Conservation (phyloP, 2,329 filamentous ascomycete genomes). For the Beauveria sp. region DNA sequence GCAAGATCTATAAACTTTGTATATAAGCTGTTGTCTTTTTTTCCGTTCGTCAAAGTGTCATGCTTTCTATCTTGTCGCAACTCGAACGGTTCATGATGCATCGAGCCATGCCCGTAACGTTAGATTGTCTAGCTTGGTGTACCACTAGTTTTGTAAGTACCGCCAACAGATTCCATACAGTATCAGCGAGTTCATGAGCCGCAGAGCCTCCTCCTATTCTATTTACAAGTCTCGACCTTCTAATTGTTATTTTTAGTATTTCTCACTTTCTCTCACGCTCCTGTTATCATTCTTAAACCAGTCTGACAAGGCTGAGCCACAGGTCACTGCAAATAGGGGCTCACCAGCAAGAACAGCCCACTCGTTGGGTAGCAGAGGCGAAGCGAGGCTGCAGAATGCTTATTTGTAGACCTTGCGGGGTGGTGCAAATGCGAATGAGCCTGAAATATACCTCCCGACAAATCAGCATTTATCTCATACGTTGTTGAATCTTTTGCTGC, state of each 20-base stretch:
- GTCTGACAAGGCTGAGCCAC: background rate
- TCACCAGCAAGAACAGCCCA: background rate
- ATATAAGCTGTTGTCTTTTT: too few relatives aligned
- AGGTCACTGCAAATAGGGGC: background rate
- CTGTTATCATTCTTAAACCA: background rate
- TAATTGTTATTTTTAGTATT: background rate
- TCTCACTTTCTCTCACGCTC: background rate
- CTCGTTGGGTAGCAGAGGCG: background rate
- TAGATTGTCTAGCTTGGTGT: background rate
- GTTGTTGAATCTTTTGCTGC: too few relatives aligned
- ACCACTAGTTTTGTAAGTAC: too few relatives aligned
- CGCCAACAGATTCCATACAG: background rate
- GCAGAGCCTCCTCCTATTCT: background rate
- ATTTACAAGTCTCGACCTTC: background rate
- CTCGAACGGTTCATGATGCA: too few relatives aligned
- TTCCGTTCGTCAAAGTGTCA: too few relatives aligned
- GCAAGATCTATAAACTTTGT: too few relatives aligned
- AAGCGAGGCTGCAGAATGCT: background rate
- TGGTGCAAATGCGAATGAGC: background rate
- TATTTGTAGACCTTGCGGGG: background rate
- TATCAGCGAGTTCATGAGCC: background rate
- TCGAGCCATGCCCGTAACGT: too few relatives aligned
- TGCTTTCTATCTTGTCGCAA: too few relatives aligned
- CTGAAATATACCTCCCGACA: background rate
- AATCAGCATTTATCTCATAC: too few relatives aligned